These are phyloP conservation scores for Chrysoporthe austroafricana DNA, from an alignment of 2,329 filamentous ascomycete species.

Conservation along the genomic window DNA sequence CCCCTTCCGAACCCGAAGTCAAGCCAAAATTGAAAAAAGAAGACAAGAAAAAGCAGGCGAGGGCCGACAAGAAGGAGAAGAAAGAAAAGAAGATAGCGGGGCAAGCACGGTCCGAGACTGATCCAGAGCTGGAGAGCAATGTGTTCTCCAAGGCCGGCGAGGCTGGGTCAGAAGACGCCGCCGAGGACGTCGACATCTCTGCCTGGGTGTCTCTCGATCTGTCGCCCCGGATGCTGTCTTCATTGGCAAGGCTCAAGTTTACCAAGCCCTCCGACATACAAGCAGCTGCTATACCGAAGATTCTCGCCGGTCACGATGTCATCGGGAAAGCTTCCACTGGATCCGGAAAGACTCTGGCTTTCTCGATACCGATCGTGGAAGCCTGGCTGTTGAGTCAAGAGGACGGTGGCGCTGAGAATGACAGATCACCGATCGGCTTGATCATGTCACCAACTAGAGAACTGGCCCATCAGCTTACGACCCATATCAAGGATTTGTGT, in stretches of 20 bases:
- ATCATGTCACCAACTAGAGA: conserved; percentile 92
- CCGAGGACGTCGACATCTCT: conserved; percentile 71
- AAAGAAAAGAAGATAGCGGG: conserved; percentile 41
- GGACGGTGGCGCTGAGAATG: conserved; percentile 38
- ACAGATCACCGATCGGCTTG: conserved; percentile 68
- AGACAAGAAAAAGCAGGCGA: conserved; percentile 34
- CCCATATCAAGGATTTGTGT: conserved; percentile 79
- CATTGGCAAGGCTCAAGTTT: conserved; percentile 81
- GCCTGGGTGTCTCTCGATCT: conserved; percentile 78
- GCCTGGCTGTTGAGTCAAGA: conserved; percentile 64
- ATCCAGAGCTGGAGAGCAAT: conserved; percentile 49
- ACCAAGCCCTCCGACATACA: conserved; percentile 83
- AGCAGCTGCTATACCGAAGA: conserved; percentile 75
- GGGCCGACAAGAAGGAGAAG: conserved; percentile 35
- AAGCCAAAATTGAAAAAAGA: conserved; percentile 34
- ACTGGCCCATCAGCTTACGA: conserved; percentile 86
- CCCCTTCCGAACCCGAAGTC: conserved; percentile 25
- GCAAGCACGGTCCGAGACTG: conserved; percentile 37
- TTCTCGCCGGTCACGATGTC: conserved; percentile 83
- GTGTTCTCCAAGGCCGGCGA: conserved; percentile 61
- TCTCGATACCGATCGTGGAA: conserved; percentile 91
- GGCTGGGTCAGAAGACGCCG: conserved; percentile 48
- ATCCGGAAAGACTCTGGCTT: conserved; percentile 95
- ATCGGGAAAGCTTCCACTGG: conserved; percentile 96
- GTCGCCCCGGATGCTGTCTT: conserved; percentile 70